Evolutionary conservation across 805 yeast species (phyloP), one percentile per base, ranked within the genome.

Genomic region (Candida schatavii): DNA sequence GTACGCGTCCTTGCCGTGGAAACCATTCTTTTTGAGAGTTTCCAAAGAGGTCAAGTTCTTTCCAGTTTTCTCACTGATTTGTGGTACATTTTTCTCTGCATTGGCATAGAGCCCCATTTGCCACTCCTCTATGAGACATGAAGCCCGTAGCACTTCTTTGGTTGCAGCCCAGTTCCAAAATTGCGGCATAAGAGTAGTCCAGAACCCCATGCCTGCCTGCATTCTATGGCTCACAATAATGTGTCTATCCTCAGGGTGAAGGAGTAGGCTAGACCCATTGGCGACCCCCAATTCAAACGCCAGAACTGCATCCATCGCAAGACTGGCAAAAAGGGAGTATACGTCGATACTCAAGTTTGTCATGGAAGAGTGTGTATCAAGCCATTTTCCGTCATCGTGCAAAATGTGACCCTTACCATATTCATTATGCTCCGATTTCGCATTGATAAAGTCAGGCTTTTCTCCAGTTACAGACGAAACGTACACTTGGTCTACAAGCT

Each of bases 231-330:
- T 68, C 20, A 77, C 61, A 5, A 69, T 52, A 21, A 70, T 64
- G 26, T 71, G 74, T 17, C 68, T 46, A 7, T 66, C 57, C 18
- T 55, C 56, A 2, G 71, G 68, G 40, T 70, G 65, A 5, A 56
- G 45, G 27, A 81, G 51, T 27, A 80, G 58, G 28, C 75, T 57
- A 1, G 78, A 64, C 14, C 80, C 73, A 41, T 71, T 66, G 6
- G 64, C 58, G 0, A 56, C 47, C 0, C 90, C 90, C 44, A 81
- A 69, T 42, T 79, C 78, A 52, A 81, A 80, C 17, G 74, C 72
- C 1, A 82, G 72, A 1, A 83, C 79, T 3, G 79, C 82, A 51
- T 83, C 89, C 80, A 84, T 77, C 3, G 90, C 89, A 52, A 84
- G 65, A 14, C 81, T 64, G n/a, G 80, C 81, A 67, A 83, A 83